Conservation (phyloP, 257 asterid species). For the Solanum tarapatanum region DNA sequence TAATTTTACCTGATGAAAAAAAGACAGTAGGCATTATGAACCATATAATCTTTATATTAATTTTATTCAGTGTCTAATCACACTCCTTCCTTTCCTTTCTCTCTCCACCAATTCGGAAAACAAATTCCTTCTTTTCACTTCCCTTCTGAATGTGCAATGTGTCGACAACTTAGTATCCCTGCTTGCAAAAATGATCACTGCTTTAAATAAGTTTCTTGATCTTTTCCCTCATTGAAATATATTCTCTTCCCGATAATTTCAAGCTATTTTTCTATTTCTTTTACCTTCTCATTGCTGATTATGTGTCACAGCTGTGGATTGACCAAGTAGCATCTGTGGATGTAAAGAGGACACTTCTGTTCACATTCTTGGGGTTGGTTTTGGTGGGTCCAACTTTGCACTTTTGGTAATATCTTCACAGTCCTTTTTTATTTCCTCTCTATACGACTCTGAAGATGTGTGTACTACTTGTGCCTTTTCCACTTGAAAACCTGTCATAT, state of each 20-base stretch:
- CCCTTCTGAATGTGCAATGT: neutral
- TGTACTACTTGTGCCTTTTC: neutral
- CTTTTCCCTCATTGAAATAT: neutral
- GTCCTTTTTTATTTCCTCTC: neutral
- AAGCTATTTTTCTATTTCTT: neutral
- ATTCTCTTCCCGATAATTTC: neutral
- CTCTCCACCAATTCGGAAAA: neutral
- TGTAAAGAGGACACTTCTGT: slow-evolving; percentile 60
- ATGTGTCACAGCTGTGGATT: slow-evolving; percentile 40
- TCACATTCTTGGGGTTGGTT: slow-evolving; percentile 75
- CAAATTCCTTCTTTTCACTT: neutral
- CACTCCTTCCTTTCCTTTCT: neutral
- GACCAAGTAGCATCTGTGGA: slow-evolving; percentile 61
- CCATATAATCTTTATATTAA: neutral
- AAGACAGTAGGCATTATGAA: neutral
- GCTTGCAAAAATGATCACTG: neutral
- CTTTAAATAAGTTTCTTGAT: neutral
- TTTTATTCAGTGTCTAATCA: neutral
- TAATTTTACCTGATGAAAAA: neutral
- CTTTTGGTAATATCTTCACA: slow-evolving; percentile 48
- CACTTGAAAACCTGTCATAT: neutral
- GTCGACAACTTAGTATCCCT: neutral
- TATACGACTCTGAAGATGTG: neutral
- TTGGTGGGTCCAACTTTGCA: slow-evolving; percentile 96
- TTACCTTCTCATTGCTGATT: neutral